phyloP scores from a whole-genome alignment of 371 early-diverging fungal genomes.

The Zopfochytrium polystomum region DNA sequence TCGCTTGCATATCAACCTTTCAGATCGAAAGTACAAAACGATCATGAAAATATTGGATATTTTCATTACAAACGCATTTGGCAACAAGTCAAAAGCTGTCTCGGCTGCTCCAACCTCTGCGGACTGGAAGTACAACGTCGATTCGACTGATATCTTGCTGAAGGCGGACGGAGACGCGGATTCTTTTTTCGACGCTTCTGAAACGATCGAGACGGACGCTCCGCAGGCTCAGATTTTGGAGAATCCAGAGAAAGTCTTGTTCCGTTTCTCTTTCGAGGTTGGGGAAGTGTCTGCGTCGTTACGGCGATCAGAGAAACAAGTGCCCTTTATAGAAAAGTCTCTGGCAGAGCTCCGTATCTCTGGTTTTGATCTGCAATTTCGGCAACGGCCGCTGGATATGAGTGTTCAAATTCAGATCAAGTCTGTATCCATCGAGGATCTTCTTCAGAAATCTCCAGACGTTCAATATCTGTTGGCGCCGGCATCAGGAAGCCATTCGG shows the following conservation, averaged over 20 bases:
- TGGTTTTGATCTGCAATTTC: conserved; percentile 65
- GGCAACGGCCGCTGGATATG: conserved; percentile 51
- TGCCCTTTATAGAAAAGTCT: conserved; percentile 43
- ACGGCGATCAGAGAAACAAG: conserved; percentile 47
- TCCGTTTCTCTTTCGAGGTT: conserved; percentile 71
- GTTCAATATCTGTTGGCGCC: conserved; percentile 66
- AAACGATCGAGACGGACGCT: conserved; percentile 17
- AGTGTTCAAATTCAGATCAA: conserved; percentile 67
- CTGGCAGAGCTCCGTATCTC: conserved; percentile 73
- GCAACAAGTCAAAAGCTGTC: not conserved
- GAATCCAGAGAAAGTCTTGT: conserved; percentile 43
- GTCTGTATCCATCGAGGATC: conserved; percentile 75
- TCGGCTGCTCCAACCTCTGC: not conserved
- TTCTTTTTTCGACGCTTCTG: conserved; percentile 44
- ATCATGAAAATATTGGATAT: conserved; percentile 79
- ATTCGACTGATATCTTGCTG: conserved; percentile 9
- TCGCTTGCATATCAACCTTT: conserved; percentile 82
- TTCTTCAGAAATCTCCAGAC: conserved; percentile 44
- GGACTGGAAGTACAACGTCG: not conserved
- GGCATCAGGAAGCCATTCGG: not conserved
- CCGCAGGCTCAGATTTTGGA: conserved; percentile 19
- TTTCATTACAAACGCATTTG: not conserved
- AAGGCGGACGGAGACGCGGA: conserved; percentile 37
- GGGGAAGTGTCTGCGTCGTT: conserved; percentile 68
- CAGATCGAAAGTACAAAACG: conserved; percentile 89